These are phyloP conservation scores for Geotrichum candidum DNA, from an alignment of 1,139 yeast genomes.

Conservation along the genomic window DNA sequence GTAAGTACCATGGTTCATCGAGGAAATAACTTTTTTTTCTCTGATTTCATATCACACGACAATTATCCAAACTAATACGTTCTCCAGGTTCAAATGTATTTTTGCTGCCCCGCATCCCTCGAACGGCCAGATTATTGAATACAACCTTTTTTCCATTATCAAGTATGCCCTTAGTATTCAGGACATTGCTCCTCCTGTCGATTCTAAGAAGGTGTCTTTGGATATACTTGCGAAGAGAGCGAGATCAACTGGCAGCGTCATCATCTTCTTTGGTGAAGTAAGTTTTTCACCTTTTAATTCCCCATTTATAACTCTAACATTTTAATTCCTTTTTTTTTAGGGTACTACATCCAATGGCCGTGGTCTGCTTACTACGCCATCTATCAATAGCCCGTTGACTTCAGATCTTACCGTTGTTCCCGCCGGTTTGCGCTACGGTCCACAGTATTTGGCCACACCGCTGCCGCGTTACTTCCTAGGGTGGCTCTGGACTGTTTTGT, in stretches of 20 bases:
- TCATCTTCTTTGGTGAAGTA: conserved; percentile 16
- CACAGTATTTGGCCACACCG: conserved; percentile 28
- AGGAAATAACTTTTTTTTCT: background rate
- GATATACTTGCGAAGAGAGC: conserved; percentile 8
- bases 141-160: conserved; percentile 8
- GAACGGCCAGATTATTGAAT: conserved; percentile 10
- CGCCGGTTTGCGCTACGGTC: conserved; percentile 33
- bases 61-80: conserved; percentile 1
- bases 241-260: conserved; percentile 4
- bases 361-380: conserved; percentile 33
- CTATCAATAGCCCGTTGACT: background rate
- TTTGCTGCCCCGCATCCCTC: conserved; percentile 31
- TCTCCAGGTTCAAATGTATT: conserved; percentile 22
- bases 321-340: conserved; percentile 28
- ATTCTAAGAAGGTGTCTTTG: conserved; percentile 8
- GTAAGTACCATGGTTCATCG: conserved; percentile 14
- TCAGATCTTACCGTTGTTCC: conserved; percentile 20
- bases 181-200: conserved; percentile 8
- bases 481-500: conserved; percentile 22
- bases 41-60: background rate
- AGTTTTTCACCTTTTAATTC: background rate
- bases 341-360: conserved; percentile 41
- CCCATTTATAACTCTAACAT: background rate
- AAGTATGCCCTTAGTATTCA: conserved; percentile 15
- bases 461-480: conserved; percentile 21